Evolutionary conservation across 805 yeast genomes (phyloP).

Genomic region (Hemisphaericaspora nanyangensis): DNA sequence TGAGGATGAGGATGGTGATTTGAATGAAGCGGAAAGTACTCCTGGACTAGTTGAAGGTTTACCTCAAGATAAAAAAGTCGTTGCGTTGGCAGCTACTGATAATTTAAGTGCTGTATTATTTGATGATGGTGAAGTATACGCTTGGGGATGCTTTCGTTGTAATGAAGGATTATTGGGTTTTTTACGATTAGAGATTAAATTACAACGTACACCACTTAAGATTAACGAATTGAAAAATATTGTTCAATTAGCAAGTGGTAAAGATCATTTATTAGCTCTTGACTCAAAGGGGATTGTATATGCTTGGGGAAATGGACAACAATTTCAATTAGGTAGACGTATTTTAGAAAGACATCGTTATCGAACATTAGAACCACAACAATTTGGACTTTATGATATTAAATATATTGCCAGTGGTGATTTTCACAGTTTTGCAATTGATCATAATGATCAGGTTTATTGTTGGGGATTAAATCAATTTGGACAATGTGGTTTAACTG

Average conservation of each 20-base stretch:
- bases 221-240: constrained; percentile 61
- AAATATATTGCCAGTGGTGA: constrained; percentile 88
- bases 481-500: constrained; percentile 83
- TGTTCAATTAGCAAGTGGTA: constrained; percentile 85
- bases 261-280: constrained; percentile 84
- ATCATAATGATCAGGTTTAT: constrained; percentile 61
- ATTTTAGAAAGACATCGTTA: constrained; percentile 74
- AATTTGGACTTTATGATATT: constrained; percentile 76
- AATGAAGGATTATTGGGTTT: constrained; percentile 91
- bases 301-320: constrained; percentile 98
- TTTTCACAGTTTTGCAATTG: constrained; percentile 92
- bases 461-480: constrained; percentile 97
- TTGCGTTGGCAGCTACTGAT: constrained; percentile 88
- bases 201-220: constrained; percentile 67
- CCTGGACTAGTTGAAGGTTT: constrained; percentile 74
- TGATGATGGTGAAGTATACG: constrained; percentile 82
- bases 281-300: constrained; percentile 82
- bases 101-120: constrained; percentile 79
- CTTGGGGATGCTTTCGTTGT: constrained; percentile 97
- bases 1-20: constrained; percentile 71
- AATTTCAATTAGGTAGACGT: constrained; percentile 84
- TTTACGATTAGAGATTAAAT: constrained; percentile 49
- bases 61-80: constrained; percentile 53
- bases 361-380: constrained; percentile 73
- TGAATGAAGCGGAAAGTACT: constrained; percentile 85